phyloP scores from a whole-genome alignment of 2,329 filamentous ascomycete species.

The Alternaria sp. region DNA sequence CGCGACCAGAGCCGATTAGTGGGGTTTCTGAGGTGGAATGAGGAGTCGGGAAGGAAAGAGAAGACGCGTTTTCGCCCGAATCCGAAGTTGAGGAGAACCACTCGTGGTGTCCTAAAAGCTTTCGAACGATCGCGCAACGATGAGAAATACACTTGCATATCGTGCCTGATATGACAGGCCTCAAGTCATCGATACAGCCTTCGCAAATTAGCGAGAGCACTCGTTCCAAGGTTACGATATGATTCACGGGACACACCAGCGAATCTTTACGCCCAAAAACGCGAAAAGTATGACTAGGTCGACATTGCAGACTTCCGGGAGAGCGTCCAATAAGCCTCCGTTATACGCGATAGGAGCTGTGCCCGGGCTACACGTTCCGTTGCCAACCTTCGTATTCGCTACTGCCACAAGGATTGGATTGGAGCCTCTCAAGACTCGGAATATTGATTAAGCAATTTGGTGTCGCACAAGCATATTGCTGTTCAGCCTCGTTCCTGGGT shows the following conservation, averaged over 20 bases:
- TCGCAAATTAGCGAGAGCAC: not conserved
- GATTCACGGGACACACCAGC: not conserved
- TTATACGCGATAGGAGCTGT: not conserved
- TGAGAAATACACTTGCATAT: not conserved
- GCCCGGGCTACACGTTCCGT: slow-evolving; percentile 8
- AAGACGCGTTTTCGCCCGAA: not conserved
- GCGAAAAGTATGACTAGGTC: not conserved
- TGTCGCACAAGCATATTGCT: slow-evolving; percentile 19
- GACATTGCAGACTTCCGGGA: not conserved
- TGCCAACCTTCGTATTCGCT: slow-evolving; percentile 2
- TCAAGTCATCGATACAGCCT: not conserved
- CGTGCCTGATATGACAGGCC: not conserved
- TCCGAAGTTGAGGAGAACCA: not conserved
- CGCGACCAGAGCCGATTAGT: slow-evolving; percentile 81
- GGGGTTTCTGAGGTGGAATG: slow-evolving; percentile 28
- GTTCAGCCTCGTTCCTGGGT: slow-evolving; percentile 10
- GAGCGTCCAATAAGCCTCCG: not conserved
- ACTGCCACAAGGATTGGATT: not conserved
- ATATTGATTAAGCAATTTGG: slow-evolving; percentile 18
- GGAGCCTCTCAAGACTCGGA: slow-evolving; percentile 2
- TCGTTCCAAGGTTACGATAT: not conserved
- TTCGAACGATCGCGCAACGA: not conserved
- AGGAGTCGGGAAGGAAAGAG: not conserved
- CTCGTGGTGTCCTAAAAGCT: not conserved
- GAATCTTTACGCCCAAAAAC: not conserved